Evolutionary conservation across 164 flowering plant species (phyloP).

Genomic region (grape (Vitis vinifera)): DNA sequence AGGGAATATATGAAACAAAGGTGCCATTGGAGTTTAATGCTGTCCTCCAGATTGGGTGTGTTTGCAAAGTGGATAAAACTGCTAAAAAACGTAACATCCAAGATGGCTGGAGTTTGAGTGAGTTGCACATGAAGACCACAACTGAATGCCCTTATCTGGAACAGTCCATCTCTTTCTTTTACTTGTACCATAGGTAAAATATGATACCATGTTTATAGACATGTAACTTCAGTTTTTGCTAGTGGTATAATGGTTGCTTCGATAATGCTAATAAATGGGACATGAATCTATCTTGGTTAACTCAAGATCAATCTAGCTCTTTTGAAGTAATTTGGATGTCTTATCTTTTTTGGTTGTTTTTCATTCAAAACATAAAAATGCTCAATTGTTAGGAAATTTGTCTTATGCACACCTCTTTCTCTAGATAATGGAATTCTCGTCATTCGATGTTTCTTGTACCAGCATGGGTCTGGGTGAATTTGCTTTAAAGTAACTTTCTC

Average conservation of each 20-base stretch:
- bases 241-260: neutral
- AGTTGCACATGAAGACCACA: conserved; percentile 97
- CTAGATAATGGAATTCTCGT: too few relatives aligned
- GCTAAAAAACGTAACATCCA: conserved; percentile 61
- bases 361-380: too few relatives aligned
- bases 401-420: too few relatives aligned
- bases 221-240: neutral
- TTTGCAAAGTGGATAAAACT: conserved; percentile 85
- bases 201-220: neutral
- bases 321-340: too few relatives aligned
- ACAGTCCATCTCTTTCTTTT: conserved; percentile 70
- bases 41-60: conserved; percentile 87
- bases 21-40: conserved; percentile 77
- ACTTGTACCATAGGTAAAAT: conserved; percentile 88
- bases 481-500: too few relatives aligned
- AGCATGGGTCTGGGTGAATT: too few relatives aligned
- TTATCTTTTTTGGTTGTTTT: too few relatives aligned
- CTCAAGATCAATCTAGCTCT: too few relatives aligned
- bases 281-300: too few relatives aligned
- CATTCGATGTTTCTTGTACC: too few relatives aligned
- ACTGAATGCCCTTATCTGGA: conserved; percentile 91
- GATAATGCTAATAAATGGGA: neutral
- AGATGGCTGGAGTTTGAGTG: conserved; percentile 75
- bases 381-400: too few relatives aligned
- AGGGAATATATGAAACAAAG: conserved; percentile 96